Percentiles rank a stretch among this genome's conserved stretches.
Evolutionary conservation across 2,329 filamentous ascomycete species (phyloP).

Genomic region (Pezicula radicicola): DNA sequence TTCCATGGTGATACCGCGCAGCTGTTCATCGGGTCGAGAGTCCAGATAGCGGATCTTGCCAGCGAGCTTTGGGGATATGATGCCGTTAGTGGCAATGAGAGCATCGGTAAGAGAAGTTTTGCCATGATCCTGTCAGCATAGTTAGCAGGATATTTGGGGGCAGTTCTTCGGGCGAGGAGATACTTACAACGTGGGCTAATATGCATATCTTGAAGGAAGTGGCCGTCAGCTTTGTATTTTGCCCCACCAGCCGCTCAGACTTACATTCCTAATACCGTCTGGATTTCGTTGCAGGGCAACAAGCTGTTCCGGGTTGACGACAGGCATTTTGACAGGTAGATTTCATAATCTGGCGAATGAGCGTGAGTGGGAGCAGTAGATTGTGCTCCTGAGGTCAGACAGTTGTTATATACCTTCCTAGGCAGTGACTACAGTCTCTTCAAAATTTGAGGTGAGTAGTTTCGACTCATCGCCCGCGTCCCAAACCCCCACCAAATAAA

Average conservation of each 20-base stretch:
- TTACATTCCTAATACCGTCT: conserved; percentile 88
- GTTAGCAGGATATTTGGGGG: conserved; percentile 3
- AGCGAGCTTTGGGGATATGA: conserved; percentile 95
- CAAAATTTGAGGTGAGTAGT: too few relatives aligned
- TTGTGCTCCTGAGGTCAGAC: too few relatives aligned
- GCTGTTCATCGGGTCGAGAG: conserved; percentile 92
- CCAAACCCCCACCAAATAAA: too few relatives aligned
- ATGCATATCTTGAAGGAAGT: conserved; percentile 73
- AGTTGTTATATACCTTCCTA: too few relatives aligned
- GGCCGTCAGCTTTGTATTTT: conserved; percentile 12
- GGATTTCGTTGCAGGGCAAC: conserved; percentile 84
- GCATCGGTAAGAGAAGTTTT: conserved; percentile 97
- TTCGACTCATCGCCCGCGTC: too few relatives aligned
- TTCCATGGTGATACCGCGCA: conserved; percentile 99
- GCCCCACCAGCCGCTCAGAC: conserved; percentile 29
- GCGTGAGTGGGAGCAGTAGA: too few relatives aligned
- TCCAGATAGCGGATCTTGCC: conserved; percentile 98
- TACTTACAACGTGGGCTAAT: conserved; percentile 78
- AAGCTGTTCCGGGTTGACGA: conserved; percentile 87
- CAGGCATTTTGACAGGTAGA: conserved; percentile 63
- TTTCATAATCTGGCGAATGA: conserved; percentile 8
- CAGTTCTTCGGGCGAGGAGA: background rate
- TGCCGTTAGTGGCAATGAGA: conserved; percentile 96
- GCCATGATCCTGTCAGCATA: conserved; percentile 71
- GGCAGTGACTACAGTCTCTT: too few relatives aligned